Conservation (phyloP, 2,329 filamentous ascomycete species). For the Didymella sp. region DNA sequence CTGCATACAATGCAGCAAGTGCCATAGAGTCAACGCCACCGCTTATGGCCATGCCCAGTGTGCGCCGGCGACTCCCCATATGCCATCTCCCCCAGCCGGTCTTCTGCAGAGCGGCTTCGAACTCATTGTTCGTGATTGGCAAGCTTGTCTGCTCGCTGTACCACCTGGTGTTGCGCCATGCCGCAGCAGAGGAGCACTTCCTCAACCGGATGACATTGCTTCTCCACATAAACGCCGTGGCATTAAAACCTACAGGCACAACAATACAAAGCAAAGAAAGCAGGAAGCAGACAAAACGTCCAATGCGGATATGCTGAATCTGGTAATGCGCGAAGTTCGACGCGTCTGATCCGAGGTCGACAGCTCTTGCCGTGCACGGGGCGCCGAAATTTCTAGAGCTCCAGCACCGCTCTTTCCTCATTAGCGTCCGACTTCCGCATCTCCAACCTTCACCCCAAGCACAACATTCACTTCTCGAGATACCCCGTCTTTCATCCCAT, state of each 20-base stretch:
- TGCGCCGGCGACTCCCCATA: constrained; percentile 1
- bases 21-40: constrained; percentile 99
- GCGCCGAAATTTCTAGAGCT: constrained; percentile 33
- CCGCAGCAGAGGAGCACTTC: constrained; percentile 35
- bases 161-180: constrained; percentile 24
- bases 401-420: constrained; percentile 14
- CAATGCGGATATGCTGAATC: neutral
- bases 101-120: constrained; percentile 22
- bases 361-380: constrained; percentile 24
- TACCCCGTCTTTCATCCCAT: constrained; percentile 23
- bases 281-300: neutral
- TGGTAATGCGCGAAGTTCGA: constrained; percentile 11
- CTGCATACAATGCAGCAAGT: constrained; percentile 73
- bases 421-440: constrained; percentile 22
- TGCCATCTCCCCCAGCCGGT: neutral
- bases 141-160: constrained; percentile 31
- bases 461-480: constrained; percentile 20
- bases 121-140: constrained; percentile 39
- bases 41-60: constrained; percentile 73
- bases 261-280: neutral
- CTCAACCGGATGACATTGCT: constrained; percentile 44
- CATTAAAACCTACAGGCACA: constrained; percentile 21
- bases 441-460: constrained; percentile 18
- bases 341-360: constrained; percentile 27
- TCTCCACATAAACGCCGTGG: constrained; percentile 44